phyloP scores from a whole-genome alignment of 2,329 filamentous ascomycete genomes.

The Claviceps maximensis region DNA sequence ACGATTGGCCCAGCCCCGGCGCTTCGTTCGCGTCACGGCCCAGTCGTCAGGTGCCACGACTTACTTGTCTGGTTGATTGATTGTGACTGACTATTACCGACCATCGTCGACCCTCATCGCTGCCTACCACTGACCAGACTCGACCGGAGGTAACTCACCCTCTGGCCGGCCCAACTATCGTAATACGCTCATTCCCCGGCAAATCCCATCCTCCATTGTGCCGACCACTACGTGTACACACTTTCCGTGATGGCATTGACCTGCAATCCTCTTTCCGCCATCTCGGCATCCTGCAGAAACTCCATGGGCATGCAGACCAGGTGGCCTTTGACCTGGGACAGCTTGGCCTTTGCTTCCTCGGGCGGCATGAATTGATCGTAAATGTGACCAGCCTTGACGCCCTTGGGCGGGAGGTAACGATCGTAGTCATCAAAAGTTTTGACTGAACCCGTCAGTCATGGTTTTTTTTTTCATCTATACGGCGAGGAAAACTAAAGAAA shows the following conservation, averaged over 20 bases:
- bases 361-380: conserved; percentile 67
- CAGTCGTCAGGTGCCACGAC: too few relatives aligned
- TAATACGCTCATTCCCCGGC: too few relatives aligned
- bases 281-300: conserved; percentile 69
- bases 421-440: conserved; percentile 87
- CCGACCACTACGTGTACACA: conserved; percentile 50
- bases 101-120: too few relatives aligned
- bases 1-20: not conserved
- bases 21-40: not conserved
- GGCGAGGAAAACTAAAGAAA: not conserved
- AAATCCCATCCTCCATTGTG: too few relatives aligned
- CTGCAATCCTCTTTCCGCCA: conserved; percentile 80
- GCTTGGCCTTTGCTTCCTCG: conserved; percentile 57
- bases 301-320: conserved; percentile 91
- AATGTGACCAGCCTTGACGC: conserved; percentile 72
- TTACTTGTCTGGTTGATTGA: too few relatives aligned
- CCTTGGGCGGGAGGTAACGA: conserved; percentile 54
- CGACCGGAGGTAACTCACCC: too few relatives aligned
- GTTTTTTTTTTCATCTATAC: not conserved
- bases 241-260: conserved; percentile 81
- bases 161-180: too few relatives aligned
- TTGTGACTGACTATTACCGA: too few relatives aligned
- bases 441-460: conserved; percentile 30
- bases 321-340: conserved; percentile 74
- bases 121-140: too few relatives aligned